phyloP scores from a whole-genome alignment of 1,284 basidiomycete species.

The Kalmanozyma brasiliensis region DNA sequence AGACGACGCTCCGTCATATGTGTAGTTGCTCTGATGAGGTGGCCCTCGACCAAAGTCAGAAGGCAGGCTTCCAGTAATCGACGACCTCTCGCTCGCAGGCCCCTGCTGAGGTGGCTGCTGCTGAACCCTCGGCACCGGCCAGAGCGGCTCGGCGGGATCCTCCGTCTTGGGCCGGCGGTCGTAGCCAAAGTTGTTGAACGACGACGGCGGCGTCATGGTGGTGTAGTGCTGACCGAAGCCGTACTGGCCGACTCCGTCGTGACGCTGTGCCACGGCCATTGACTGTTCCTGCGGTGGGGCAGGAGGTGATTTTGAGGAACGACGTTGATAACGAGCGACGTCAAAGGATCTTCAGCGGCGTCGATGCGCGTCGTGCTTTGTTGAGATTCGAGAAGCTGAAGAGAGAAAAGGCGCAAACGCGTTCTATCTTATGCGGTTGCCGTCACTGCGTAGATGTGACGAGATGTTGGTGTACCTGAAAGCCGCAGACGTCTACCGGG shows the following conservation, averaged over 20 bases:
- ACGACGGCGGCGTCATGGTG: constrained; percentile 29
- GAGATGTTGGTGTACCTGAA: constrained; percentile 1
- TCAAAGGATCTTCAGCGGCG: no score
- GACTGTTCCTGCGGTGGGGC: constrained; percentile 26
- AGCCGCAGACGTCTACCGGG: background rate
- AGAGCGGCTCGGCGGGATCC: constrained; percentile 24
- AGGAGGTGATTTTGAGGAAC: no score
- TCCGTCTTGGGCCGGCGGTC: constrained; percentile 20
- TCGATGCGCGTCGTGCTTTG: no score
- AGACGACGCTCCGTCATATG: constrained; percentile 35
- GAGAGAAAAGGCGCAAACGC: background rate
- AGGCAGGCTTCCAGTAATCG: constrained; percentile 18
- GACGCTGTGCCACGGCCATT: constrained; percentile 47
- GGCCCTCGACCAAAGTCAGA: constrained; percentile 21
- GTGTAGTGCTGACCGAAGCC: constrained; percentile 32
- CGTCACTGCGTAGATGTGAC: no score
- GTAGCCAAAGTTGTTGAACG: constrained; percentile 24
- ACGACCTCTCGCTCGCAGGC: constrained; percentile 16
- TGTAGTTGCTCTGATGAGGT: constrained; percentile 21
- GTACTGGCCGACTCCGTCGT: constrained; percentile 49
- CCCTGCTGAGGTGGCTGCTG: constrained; percentile 22
- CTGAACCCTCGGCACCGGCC: constrained; percentile 30
- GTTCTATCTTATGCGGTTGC: no score
- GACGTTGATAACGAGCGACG: no score
- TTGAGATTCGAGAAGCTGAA: no score